A percentile compares a stretch with the other conserved stretches of the same genome.
Conservation (phyloP, 169 alveolate genomes). For the Plasmodium cynomolgi region DNA sequence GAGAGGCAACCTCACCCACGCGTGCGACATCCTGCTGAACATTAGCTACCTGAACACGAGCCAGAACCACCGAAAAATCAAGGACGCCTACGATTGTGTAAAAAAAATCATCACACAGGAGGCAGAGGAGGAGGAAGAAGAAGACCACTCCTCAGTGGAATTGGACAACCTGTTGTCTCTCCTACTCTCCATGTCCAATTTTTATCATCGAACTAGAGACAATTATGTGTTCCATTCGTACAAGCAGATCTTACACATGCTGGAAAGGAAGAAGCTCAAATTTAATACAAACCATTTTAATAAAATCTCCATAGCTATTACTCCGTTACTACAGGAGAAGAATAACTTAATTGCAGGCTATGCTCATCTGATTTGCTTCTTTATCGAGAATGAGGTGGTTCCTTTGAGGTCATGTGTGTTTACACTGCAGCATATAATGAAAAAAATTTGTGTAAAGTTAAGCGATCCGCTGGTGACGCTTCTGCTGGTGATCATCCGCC, state of each 20-base stretch:
- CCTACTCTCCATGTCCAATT: slow-evolving; percentile 42
- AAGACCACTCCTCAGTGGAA: background rate
- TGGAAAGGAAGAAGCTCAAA: slow-evolving; percentile 6
- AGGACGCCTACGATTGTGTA: slow-evolving; percentile 29
- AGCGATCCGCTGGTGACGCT: background rate
- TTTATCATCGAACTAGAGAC: slow-evolving; percentile 41
- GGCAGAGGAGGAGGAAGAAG: too few species aligned
- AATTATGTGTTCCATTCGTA: slow-evolving; percentile 50
- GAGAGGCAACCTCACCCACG: background rate
- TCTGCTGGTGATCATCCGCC: slow-evolving; percentile 19
- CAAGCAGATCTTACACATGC: slow-evolving; percentile 6
- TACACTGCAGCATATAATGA: slow-evolving; percentile 46
- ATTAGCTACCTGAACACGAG: slow-evolving; percentile 45
- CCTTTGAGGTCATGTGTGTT: slow-evolving; percentile 73
- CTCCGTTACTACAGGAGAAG: slow-evolving; percentile 48
- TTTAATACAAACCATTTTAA: slow-evolving; percentile 57
- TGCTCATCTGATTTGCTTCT: slow-evolving; percentile 16
- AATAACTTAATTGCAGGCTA: slow-evolving; percentile 20
- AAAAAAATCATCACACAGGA: slow-evolving; percentile 16
- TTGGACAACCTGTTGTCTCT: background rate
- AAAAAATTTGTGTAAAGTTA: slow-evolving; percentile 12
- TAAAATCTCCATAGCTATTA: slow-evolving; percentile 21
- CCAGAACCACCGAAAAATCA: slow-evolving; percentile 58
- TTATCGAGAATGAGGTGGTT: slow-evolving; percentile 27
- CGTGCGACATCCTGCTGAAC: slow-evolving; percentile 43